Evolutionary conservation across 805 yeast genomes (phyloP).

Genomic region (Candida fluviatilis): DNA sequence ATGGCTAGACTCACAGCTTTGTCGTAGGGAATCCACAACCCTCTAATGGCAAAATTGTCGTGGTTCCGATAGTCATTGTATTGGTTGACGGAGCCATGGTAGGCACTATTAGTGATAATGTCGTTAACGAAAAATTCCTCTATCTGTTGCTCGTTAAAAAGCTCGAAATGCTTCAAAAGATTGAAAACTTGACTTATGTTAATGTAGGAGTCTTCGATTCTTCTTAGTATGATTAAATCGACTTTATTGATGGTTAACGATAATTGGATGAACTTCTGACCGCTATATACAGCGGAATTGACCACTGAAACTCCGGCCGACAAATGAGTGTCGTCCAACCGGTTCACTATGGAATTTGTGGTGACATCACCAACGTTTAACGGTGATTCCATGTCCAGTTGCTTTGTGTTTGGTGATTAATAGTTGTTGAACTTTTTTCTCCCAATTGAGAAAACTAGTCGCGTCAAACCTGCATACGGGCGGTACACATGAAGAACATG

Average conservation of each 20-base stretch:
- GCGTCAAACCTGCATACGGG: conserved; percentile 6
- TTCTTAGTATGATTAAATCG: conserved; percentile 25
- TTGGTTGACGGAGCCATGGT: conserved; percentile 16
- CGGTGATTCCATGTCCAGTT: conserved; percentile 37
- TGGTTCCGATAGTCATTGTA: conserved; percentile 27
- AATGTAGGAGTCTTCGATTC: conserved; percentile 40
- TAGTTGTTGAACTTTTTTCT: conserved; percentile 2
- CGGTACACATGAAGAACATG: too few species aligned
- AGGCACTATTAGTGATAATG: conserved; percentile 29
- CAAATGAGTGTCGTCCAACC: conserved; percentile 33
- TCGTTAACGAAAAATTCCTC: conserved; percentile 30
- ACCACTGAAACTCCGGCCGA: conserved; percentile 15
- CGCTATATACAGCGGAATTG: conserved; percentile 29
- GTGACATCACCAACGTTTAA: conserved; percentile 38
- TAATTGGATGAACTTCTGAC: conserved; percentile 35
- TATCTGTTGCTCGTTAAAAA: conserved; percentile 22
- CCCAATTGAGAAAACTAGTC: conserved; percentile 2
- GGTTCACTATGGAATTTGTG: conserved; percentile 33
- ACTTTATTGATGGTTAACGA: conserved; percentile 12
- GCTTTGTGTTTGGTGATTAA: background rate
- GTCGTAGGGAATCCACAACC: conserved; percentile 43
- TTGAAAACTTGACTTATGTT: conserved; percentile 35
- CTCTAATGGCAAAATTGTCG: conserved; percentile 24
- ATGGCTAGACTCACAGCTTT: conserved; percentile 37
- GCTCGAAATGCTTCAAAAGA: conserved; percentile 26